phyloP scores from a whole-genome alignment of 768 basidiomycete species.

The Nevesoporus exiguus region DNA sequence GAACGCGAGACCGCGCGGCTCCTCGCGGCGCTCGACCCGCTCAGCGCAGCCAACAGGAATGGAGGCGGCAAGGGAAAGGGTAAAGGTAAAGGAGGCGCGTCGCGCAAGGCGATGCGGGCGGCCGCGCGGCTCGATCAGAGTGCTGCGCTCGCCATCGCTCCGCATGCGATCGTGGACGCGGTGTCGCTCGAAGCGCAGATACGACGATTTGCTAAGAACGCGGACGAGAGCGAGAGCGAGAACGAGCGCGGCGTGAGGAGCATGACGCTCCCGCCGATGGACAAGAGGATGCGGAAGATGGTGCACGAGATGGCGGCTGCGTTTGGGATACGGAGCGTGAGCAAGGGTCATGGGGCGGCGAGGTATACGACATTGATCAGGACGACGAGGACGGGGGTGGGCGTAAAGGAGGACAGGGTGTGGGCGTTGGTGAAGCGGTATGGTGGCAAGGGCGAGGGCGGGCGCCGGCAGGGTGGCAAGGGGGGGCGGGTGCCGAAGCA shows the following conservation, averaged over 20 bases:
- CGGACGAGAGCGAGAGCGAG: neutral
- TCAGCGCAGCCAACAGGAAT: slow-evolving; percentile 25
- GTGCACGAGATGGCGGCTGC: slow-evolving; percentile 79
- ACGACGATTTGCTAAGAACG: slow-evolving; percentile 61
- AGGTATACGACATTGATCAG: slow-evolving; percentile 78
- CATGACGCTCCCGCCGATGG: slow-evolving; percentile 77
- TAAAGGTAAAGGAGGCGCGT: slow-evolving; percentile 9
- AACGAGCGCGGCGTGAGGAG: slow-evolving; percentile 30
- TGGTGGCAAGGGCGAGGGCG: slow-evolving; percentile 25
- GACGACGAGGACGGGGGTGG: slow-evolving; percentile 56
- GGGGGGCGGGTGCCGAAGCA: slow-evolving; percentile 45
- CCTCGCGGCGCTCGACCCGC: slow-evolving; percentile 57
- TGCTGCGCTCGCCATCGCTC: slow-evolving; percentile 25
- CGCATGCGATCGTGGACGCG: slow-evolving; percentile 58
- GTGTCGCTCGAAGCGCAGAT: slow-evolving; percentile 69
- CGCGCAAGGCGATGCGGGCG: slow-evolving; percentile 61
- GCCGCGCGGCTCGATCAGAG: slow-evolving; percentile 49
- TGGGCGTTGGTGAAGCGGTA: slow-evolving; percentile 37
- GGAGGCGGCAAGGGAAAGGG: too few species aligned
- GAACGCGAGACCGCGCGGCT: slow-evolving; percentile 56
- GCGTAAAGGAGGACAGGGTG: slow-evolving; percentile 60
- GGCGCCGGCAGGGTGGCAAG: neutral
- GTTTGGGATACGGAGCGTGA: slow-evolving; percentile 76
- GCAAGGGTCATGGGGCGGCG: slow-evolving; percentile 62
- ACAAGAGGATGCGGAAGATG: slow-evolving; percentile 63